Conservation (phyloP, 1,284 basidiomycete species). For the Ceratobasidium sp. region DNA sequence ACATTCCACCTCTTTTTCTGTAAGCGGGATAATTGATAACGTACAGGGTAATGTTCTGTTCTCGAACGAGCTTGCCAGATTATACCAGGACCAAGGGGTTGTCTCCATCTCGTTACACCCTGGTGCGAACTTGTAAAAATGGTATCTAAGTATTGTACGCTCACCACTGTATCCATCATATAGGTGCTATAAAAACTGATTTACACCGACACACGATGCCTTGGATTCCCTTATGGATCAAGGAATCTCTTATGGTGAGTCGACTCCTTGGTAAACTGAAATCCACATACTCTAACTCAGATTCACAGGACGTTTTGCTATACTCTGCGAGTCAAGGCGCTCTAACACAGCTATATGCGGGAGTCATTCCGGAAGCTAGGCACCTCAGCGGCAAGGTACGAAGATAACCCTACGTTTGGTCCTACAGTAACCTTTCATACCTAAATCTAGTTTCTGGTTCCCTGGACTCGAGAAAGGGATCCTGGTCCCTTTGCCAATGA, state of each 20-base stretch:
- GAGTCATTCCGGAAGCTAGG: conserved; percentile 36
- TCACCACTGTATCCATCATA: no score
- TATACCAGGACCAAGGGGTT: conserved; percentile 68
- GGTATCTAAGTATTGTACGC: no score
- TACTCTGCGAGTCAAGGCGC: conserved; percentile 29
- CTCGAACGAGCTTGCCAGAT: conserved; percentile 65
- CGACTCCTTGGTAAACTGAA: no score
- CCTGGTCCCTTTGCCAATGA: conserved; percentile 50
- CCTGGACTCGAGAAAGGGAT: conserved; percentile 42
- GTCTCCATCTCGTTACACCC: conserved; percentile 67
- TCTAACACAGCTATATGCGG: conserved; percentile 46
- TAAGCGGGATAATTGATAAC: background rate
- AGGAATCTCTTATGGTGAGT: no score
- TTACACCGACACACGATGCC: no score
- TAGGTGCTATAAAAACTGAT: no score
- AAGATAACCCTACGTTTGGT: background rate
- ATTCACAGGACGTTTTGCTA: conserved; percentile 43
- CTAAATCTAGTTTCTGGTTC: conserved; percentile 40
- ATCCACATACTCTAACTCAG: background rate
- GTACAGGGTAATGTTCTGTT: conserved; percentile 65
- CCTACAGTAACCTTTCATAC: conserved; percentile 35
- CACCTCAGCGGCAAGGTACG: conserved; percentile 42
- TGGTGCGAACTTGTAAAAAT: conserved; percentile 53
- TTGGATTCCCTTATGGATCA: no score
- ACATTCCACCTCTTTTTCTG: background rate